Percentiles rank a stretch among this genome's conserved stretches.
These are phyloP conservation scores for Clitocybe nebularis DNA, from an alignment of 1,284 basidiomycete genomes.

Conservation along the genomic window DNA sequence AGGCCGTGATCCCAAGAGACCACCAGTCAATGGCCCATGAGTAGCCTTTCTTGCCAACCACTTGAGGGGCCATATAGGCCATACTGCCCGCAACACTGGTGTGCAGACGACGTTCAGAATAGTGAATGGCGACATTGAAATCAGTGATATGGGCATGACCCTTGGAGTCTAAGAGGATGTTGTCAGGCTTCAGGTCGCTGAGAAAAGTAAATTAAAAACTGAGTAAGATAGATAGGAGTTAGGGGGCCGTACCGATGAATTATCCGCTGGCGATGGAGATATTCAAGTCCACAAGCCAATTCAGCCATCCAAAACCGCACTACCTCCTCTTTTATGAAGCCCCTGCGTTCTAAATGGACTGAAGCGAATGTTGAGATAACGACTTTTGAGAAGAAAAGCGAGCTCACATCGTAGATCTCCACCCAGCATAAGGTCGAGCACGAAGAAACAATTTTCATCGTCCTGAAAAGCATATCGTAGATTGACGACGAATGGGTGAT, in stretches of 20 bases:
- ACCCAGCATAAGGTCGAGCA: slow-evolving; percentile 94
- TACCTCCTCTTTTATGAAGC: slow-evolving; percentile 72
- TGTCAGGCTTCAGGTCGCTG: slow-evolving; percentile 96
- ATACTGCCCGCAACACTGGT: slow-evolving; percentile 94
- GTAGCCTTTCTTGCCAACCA: slow-evolving; percentile 76
- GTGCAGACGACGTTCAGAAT: slow-evolving; percentile 80
- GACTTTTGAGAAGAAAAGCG: slow-evolving; percentile 26
- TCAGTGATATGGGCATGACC: slow-evolving; percentile 97
- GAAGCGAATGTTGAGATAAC: slow-evolving; percentile 10
- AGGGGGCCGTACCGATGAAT: slow-evolving; percentile 75
- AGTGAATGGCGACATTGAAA: slow-evolving; percentile 98
- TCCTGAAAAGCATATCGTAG: slow-evolving; percentile 97
- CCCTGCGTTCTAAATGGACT: slow-evolving; percentile 89
- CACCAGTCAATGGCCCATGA: slow-evolving; percentile 93
- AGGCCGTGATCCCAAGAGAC: slow-evolving; percentile 88
- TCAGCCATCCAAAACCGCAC: slow-evolving; percentile 93
- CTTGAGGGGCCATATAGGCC: slow-evolving; percentile 99
- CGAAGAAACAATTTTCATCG: slow-evolving; percentile 97
- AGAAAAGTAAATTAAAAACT: slow-evolving; percentile 29
- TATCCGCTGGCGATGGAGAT: slow-evolving; percentile 88
- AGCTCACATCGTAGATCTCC: slow-evolving; percentile 88
- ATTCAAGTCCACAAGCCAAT: slow-evolving; percentile 80
- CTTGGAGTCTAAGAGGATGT: slow-evolving; percentile 87
- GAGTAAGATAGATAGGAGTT: slow-evolving; percentile 21
- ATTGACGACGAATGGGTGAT: slow-evolving; percentile 93